These are phyloP conservation scores for Hamigera avellanea DNA, from an alignment of 495 filamentous ascomycete genomes.

Conservation along the genomic window DNA sequence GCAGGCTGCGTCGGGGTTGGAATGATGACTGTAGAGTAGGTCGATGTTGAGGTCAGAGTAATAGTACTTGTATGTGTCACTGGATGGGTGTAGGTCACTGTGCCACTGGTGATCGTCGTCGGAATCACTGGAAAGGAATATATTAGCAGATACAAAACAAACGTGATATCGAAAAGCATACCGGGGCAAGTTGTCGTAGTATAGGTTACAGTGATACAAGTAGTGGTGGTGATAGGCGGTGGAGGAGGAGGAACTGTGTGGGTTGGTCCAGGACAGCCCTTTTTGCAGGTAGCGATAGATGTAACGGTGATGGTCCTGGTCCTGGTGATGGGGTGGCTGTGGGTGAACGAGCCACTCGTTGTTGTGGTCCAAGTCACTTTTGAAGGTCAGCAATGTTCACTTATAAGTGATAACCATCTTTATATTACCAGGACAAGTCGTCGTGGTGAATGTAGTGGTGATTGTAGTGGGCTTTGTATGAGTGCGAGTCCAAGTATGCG, in stretches of 20 bases:
- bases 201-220: not conserved
- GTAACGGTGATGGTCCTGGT: not conserved
- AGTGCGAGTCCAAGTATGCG: too few relatives aligned
- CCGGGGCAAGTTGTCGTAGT: slow-evolving; percentile 9
- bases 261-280: slow-evolving; percentile 1
- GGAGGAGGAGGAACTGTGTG: not conserved
- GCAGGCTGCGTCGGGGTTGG: slow-evolving; percentile 10
- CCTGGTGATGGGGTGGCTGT: not conserved
- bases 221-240: not conserved
- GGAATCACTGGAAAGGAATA: slow-evolving; percentile 7
- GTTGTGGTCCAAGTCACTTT: slow-evolving; percentile 1
- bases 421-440: slow-evolving; percentile 3
- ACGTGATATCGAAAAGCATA: not conserved
- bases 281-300: not conserved
- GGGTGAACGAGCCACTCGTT: not conserved
- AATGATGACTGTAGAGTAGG: not conserved
- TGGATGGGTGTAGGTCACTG: slow-evolving; percentile 14
- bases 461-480: not conserved
- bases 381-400: not conserved
- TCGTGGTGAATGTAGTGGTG: slow-evolving; percentile 4
- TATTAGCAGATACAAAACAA: not conserved
- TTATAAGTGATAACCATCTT: not conserved
- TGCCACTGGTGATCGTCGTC: slow-evolving; percentile 14
- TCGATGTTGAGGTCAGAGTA: slow-evolving; percentile 13
- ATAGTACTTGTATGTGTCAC: slow-evolving; percentile 16